A percentile compares a stretch with the other conserved stretches of the same genome.
These are phyloP conservation scores for Macrotyloma uniflorum DNA, from an alignment of 306 rosid genomes.

Conservation along the genomic window DNA sequence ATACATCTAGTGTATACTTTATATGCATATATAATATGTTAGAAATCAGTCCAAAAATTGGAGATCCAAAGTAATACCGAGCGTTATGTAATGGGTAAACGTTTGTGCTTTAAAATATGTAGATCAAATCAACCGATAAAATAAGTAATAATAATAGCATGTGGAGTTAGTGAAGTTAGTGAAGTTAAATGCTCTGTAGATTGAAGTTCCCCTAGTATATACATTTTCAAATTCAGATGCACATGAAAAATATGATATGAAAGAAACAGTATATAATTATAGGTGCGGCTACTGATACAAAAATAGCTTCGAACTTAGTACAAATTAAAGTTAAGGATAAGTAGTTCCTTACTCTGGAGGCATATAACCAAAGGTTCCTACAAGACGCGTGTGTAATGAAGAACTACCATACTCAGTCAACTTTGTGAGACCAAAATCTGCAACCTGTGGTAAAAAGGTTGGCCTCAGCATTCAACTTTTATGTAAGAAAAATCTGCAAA, in stretches of 20 bases:
- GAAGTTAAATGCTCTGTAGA: neutral
- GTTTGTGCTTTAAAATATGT: neutral
- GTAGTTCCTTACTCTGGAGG: slow-evolving; percentile 67
- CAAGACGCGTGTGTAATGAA: slow-evolving; percentile 69
- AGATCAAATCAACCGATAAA: neutral
- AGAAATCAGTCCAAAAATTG: neutral
- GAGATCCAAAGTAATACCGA: neutral
- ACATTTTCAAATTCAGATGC: neutral
- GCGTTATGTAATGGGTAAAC: neutral
- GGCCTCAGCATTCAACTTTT: slow-evolving; percentile 18
- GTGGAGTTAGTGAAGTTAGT: neutral
- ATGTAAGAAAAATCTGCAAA: neutral
- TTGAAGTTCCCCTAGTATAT: neutral
- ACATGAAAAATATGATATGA: neutral
- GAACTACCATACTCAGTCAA: slow-evolving; percentile 61
- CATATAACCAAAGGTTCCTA: slow-evolving; percentile 85
- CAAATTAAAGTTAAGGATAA: neutral
- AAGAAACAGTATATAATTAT: neutral
- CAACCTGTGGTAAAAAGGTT: slow-evolving; percentile 54
- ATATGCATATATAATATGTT: neutral
- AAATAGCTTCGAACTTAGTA: neutral
- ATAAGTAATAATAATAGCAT: neutral
- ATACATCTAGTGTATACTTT: neutral
- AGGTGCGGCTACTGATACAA: neutral
- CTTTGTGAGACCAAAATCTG: slow-evolving; percentile 76